Base-by-base conservation (phyloP, 805 yeast species). In the Ogataea nakhonphanomensis region DNA sequence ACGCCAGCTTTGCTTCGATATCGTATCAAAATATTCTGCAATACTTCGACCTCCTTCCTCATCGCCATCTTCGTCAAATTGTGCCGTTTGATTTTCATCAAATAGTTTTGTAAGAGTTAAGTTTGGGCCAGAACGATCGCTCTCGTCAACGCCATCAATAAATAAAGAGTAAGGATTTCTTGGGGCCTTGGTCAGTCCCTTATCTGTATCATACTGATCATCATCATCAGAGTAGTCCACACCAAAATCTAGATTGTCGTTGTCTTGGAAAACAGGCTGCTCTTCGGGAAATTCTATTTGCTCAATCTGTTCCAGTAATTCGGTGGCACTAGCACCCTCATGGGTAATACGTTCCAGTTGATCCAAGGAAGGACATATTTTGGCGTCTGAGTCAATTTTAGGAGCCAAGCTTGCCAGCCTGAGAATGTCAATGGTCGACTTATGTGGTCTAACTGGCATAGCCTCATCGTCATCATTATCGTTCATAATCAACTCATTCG, bases 1-100 rank as follows among this genome's bases (percentile, higher is more conserved):
- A 22, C 95, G 76, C 96, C 97, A 90, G 57, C 79, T 84, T 24
- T 70, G 65, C 42, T 71, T 75, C 62, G 87, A 69, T 14, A 78
- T 72, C 38, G 78, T 79, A 57, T 89, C 96, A 61, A 88, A 88
- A 57, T 87, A 84, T 2, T 89, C 83, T 75, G 76, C 69, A 34
- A 74, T 59, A 43, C 73, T 75, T 23, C 63, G 56, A 45, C 74
- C 78, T 38, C 69, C 61, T 20, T 70, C 66, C 29, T 46, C 53
- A 26, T 52, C 58, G 13, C 48, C 55, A 5, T 48, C 58, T 12
- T 55, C 57, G n/a, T 49, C 53, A 4, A 44, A 20, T 35, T 46
- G 42, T n/a, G 47, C 39, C 6, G 51, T 44, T 35, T 46, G 49
- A 35, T 48, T 50, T 12, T 64, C 67, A 36, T 64, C 67, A 48